These are phyloP conservation scores for Coelastrella sp. DNA, from an alignment of 139 green algal species.

Conservation along the genomic window DNA sequence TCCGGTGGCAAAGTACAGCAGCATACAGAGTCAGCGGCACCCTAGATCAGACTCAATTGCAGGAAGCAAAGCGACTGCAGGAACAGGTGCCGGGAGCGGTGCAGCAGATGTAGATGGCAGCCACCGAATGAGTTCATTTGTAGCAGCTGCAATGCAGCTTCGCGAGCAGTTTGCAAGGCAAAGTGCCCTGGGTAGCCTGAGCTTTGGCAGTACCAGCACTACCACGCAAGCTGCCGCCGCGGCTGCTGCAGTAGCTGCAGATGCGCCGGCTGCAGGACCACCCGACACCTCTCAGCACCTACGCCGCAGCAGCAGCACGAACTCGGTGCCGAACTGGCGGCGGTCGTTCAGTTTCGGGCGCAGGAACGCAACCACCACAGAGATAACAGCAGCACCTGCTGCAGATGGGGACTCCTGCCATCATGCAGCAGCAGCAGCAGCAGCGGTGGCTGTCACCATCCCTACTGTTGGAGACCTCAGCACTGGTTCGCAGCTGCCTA, in stretches of 20 bases:
- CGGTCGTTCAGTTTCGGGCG: not conserved
- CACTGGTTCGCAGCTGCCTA: too few relatives aligned
- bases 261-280: not conserved
- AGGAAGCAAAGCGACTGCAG: not conserved
- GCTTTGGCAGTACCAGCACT: not conserved
- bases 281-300: not conserved
- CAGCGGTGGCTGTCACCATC: not conserved
- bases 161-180: slow-evolving; percentile 17
- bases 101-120: not conserved
- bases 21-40: not conserved
- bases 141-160: slow-evolving; percentile 28
- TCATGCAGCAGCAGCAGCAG: not conserved
- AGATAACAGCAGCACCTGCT: not conserved
- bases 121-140: not conserved
- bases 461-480: not conserved
- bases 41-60: not conserved
- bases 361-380: not conserved
- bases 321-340: not conserved
- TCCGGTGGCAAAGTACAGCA: slow-evolving; percentile 23
- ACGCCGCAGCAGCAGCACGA: not conserved
- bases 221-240: not conserved
- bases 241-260: not conserved
- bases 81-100: not conserved
- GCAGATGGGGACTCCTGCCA: not conserved
- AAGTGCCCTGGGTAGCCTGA: not conserved